Evolutionary conservation across 805 yeast genomes (phyloP), one percentile per base, ranked within the genome.

Genomic region (Saccharomycopsis sp.): DNA sequence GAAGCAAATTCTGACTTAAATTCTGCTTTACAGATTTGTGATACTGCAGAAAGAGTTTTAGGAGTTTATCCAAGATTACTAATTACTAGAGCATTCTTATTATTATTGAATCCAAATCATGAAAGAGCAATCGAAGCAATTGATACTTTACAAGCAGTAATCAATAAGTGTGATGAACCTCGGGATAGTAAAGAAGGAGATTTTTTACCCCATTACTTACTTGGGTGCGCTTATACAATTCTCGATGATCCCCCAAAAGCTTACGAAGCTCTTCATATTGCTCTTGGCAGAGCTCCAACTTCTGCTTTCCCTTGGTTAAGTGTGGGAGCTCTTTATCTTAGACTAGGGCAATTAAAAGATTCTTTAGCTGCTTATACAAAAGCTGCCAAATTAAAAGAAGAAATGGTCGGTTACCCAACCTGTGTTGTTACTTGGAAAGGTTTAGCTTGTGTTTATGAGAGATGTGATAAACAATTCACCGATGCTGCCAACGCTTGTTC

Each of bases 361-460:
- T 77, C 85, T 0, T 59, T 78, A 37, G 75, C 78, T 4, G 83
- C 84, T 2, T 78, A 74, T 51, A 70, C 81, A 0, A 81, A 76
- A 52, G 83, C 81, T 2, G 66, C 76, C 15, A 61, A 75, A 34
- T 53, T 74, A 9, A 70, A 69, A 47, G 59, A 62, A 31, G 72
- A 69, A 36, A 74, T 69, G 34, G 63, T 63, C 9, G 60, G 67
- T 5, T 61, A 62, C 1, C 65, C 67, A 1, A 45, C 54, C 21
- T 55, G 56, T 6, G 80, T 77, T 2, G 62, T 74, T 12, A 79
- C 80, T 1, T 76, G 82, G 82, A 79, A 74, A 50, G 81, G 81
- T 1, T 54, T 76, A 32, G 63, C 72, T 28, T 71, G 77, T 53
- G 80, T 75, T 5, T 75, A 76, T 51, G 80, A 74, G 49, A 60